Evolutionary conservation across 1,139 yeast species (phyloP).

Genomic region (Yamadazyma sp.): DNA sequence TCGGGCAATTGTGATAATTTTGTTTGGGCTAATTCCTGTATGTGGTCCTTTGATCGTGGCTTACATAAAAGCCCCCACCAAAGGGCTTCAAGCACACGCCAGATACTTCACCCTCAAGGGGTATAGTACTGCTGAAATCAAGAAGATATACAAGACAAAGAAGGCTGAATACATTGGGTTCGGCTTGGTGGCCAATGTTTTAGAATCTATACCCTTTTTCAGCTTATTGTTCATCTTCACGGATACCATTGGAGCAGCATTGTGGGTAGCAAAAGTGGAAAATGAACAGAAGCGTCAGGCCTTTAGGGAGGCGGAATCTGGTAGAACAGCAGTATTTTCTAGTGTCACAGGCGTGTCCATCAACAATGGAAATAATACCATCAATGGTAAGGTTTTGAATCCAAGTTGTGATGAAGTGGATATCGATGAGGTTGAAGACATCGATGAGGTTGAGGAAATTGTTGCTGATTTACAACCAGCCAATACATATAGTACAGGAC

Average conservation of each 20-base stretch:
- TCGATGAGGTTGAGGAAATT: background rate
- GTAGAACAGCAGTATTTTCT: background rate
- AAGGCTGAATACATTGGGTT: slow-evolving; percentile 45
- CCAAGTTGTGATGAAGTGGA: background rate
- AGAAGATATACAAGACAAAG: slow-evolving; percentile 25
- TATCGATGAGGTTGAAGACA: background rate
- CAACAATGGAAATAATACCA: too few relatives aligned
- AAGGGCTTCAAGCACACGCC: slow-evolving; percentile 55
- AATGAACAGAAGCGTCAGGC: slow-evolving; percentile 12
- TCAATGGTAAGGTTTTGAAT: background rate
- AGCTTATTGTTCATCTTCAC: slow-evolving; percentile 66
- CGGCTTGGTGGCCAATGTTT: slow-evolving; percentile 57
- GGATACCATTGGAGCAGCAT: slow-evolving; percentile 68
- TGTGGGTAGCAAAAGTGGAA: slow-evolving; percentile 57
- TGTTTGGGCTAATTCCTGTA: slow-evolving; percentile 56
- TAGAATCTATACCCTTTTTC: slow-evolving; percentile 62
- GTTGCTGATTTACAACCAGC: too few relatives aligned
- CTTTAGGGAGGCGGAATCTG: slow-evolving; percentile 8
- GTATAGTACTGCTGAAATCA: slow-evolving; percentile 40
- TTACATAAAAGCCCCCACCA: slow-evolving; percentile 56
- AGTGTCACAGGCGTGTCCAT: background rate
- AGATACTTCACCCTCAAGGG: slow-evolving; percentile 65
- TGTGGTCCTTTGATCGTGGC: slow-evolving; percentile 60
- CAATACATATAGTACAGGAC: too few relatives aligned
- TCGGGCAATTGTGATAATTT: slow-evolving; percentile 29